These are phyloP conservation scores for Discostella pseudostelligera DNA, from an alignment of 108 stramenopile species.

Conservation along the genomic window DNA sequence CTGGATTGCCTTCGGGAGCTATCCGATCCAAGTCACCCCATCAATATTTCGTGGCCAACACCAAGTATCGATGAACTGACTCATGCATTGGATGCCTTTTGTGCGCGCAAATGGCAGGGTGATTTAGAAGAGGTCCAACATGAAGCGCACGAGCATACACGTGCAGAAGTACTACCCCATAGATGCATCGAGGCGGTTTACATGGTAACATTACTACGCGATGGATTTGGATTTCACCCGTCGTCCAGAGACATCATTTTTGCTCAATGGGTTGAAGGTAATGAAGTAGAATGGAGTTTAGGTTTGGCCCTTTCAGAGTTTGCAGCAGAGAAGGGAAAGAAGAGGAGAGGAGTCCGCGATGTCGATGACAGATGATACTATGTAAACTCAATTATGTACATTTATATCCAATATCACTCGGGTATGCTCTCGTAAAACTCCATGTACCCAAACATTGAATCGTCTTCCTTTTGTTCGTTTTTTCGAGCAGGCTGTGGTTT, in stretches of 20 bases:
- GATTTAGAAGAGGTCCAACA: conserved; percentile 73
- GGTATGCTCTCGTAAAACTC: conserved; percentile 38
- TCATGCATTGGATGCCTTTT: conserved; percentile 79
- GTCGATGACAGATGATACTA: background rate
- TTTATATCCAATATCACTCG: conserved; percentile 11
- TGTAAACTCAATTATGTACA: background rate
- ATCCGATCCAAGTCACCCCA: conserved; percentile 58
- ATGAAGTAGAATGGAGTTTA: conserved; percentile 88
- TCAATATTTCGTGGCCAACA: conserved; percentile 79
- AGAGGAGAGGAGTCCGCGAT: conserved; percentile 5
- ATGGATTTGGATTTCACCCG: conserved; percentile 89
- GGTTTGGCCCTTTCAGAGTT: conserved; percentile 74
- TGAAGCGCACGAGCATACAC: conserved; percentile 69
- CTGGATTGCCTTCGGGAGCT: conserved; percentile 88
- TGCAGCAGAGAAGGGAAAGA: conserved; percentile 37
- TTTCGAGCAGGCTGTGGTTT: conserved; percentile 23
- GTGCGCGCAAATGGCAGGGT: conserved; percentile 75
- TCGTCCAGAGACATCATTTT: conserved; percentile 83
- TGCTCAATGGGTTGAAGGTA: conserved; percentile 81
- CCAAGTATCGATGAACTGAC: conserved; percentile 78
- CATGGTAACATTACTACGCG: conserved; percentile 82
- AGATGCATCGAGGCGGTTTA: conserved; percentile 87
- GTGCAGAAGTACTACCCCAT: conserved; percentile 78
- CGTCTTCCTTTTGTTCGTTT: conserved; percentile 30
- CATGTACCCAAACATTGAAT: conserved; percentile 44